Evolutionary conservation across 2,329 filamentous ascomycete genomes (phyloP).

Genomic region (Diaporthe sp.): DNA sequence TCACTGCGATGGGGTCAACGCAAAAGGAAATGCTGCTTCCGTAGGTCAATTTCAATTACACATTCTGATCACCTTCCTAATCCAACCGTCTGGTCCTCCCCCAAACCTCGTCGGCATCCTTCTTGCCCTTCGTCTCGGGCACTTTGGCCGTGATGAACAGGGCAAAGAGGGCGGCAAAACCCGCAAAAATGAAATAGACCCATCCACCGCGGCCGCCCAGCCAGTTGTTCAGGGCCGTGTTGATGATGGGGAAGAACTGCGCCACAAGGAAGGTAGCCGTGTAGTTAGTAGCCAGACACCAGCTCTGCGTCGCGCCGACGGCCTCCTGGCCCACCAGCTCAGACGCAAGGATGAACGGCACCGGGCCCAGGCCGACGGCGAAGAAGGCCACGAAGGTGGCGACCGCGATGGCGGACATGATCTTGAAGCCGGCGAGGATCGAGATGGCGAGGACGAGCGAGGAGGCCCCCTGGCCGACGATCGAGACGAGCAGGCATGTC

Average conservation of each 20-base stretch:
- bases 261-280: conserved; percentile 92
- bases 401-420: conserved; percentile 85
- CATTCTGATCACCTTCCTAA: conserved; percentile 46
- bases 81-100: conserved; percentile 72
- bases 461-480: conserved; percentile 85
- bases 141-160: conserved; percentile 81
- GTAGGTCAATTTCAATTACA: background rate
- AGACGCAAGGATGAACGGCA: conserved; percentile 93
- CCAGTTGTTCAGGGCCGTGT: conserved; percentile 75
- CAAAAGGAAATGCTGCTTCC: background rate
- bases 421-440: conserved; percentile 79
- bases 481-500: conserved; percentile 84
- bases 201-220: conserved; percentile 78
- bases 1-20: background rate
- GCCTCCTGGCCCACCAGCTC: conserved; percentile 93
- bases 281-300: conserved; percentile 90
- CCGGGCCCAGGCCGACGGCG: conserved; percentile 89
- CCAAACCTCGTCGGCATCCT: conserved; percentile 92
- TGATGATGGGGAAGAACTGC: conserved; percentile 93
- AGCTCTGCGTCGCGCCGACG: conserved; percentile 91
- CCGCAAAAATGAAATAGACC: conserved; percentile 94
- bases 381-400: conserved; percentile 91
- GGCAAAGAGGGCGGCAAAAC: conserved; percentile 76
- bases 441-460: conserved; percentile 84
- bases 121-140: conserved; percentile 91